phyloP scores from a whole-genome alignment of 2,329 filamentous ascomycete species.

The Penicillium hordei region DNA sequence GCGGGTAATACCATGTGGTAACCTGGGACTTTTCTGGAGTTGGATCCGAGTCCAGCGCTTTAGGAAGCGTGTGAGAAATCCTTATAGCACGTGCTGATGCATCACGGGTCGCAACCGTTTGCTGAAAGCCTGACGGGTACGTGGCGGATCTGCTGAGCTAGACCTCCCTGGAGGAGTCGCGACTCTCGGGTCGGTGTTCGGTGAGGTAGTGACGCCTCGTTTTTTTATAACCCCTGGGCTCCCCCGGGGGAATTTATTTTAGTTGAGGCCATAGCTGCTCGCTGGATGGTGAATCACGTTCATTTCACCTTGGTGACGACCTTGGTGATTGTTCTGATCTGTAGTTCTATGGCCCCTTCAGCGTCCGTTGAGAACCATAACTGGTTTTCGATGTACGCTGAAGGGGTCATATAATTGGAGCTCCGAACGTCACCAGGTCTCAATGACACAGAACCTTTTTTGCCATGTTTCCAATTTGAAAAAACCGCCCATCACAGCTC shows the following conservation, averaged over 20 bases:
- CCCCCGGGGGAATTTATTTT: background rate
- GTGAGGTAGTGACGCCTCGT: background rate
- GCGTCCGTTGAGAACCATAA: conserved; percentile 9
- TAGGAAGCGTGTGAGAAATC: background rate
- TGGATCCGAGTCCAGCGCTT: background rate
- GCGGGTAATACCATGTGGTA: background rate
- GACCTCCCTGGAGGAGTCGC: background rate
- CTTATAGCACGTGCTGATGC: background rate
- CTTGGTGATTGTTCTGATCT: background rate
- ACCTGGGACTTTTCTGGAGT: background rate
- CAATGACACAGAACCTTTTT: background rate
- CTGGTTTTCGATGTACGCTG: conserved; percentile 12
- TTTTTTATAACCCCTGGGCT: background rate
- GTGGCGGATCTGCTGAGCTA: background rate
- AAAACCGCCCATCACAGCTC: background rate
- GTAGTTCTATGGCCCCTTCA: conserved; percentile 9
- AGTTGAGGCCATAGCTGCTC: background rate
- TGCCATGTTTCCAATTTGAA: background rate
- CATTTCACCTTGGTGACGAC: background rate
- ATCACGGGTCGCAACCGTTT: background rate
- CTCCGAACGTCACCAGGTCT: background rate
- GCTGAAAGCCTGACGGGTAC: background rate
- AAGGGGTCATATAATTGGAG: conserved; percentile 5
- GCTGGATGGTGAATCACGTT: background rate
- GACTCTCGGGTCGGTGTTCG: background rate